phyloP scores from a whole-genome alignment of 2,329 filamentous ascomycete species.

The Diaporthe citri region DNA sequence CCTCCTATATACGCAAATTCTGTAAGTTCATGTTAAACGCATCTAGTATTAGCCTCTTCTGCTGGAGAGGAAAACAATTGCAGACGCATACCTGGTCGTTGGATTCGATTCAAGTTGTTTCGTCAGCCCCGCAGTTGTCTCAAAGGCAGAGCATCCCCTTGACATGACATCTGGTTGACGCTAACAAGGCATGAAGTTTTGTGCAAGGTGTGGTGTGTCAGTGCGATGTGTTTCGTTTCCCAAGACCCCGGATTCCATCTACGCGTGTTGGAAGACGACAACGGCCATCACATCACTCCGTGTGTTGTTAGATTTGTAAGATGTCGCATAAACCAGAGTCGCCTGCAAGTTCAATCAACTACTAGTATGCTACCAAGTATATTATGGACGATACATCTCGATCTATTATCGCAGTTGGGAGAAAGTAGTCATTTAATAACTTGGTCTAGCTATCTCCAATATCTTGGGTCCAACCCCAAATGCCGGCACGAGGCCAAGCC shows the following conservation, averaged over 20 bases:
- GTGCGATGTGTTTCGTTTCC: constrained; percentile 16
- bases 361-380: not conserved
- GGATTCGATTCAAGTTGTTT: not conserved
- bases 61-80: not conserved
- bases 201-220: not conserved
- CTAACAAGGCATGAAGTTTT: constrained; percentile 22
- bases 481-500: constrained; percentile 21
- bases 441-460: not conserved
- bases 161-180: not conserved
- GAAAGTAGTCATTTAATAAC: not conserved
- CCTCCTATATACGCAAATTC: too few species aligned
- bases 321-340: not conserved
- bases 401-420: too few species aligned
- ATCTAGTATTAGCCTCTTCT: too few species aligned
- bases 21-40: too few species aligned
- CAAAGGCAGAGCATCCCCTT: not conserved
- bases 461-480: not conserved
- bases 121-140: not conserved
- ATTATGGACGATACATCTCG: not conserved
- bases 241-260: not conserved
- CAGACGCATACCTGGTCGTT: not conserved
- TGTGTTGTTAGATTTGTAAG: not conserved
- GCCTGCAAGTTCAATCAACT: not conserved
- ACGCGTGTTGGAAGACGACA: not conserved
- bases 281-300: too few species aligned